A percentile compares a stretch with the other conserved stretches of the same genome.
phyloP scores from a whole-genome alignment of 2,329 filamentous ascomycete species.

The Pseudophaeomoniella oleicola region DNA sequence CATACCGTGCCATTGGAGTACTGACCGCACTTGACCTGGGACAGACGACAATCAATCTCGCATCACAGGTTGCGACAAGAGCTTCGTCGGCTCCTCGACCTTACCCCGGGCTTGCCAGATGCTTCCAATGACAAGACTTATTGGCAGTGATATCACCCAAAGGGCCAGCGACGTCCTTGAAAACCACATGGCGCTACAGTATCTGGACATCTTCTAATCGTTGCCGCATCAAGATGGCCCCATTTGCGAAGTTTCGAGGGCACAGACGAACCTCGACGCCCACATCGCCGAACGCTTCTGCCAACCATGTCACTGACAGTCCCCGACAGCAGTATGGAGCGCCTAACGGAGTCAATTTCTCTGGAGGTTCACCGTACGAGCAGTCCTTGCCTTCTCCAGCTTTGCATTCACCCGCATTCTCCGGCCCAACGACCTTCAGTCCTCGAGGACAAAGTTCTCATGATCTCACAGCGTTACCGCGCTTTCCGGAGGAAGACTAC shows the following conservation, averaged over 20 bases:
- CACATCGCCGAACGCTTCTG: not conserved
- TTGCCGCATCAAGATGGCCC: not conserved
- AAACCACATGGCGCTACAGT: not conserved
- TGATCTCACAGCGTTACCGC: not conserved
- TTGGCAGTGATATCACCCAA: too few relatives aligned
- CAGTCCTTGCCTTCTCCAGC: not conserved
- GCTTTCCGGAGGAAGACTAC: not conserved
- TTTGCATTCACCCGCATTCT: not conserved
- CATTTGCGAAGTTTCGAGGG: conserved; percentile 2
- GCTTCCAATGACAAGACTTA: too few relatives aligned
- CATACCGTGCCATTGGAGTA: too few relatives aligned
- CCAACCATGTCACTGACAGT: not conserved
- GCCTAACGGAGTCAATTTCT: not conserved
- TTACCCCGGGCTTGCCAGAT: too few relatives aligned
- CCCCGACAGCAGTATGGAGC: not conserved
- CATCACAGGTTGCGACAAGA: too few relatives aligned
- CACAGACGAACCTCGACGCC: not conserved
- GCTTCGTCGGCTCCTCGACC: too few relatives aligned
- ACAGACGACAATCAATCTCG: too few relatives aligned
- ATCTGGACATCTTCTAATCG: not conserved
- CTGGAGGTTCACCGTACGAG: not conserved
- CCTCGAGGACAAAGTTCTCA: not conserved
- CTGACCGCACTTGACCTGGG: too few relatives aligned
- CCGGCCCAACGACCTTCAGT: not conserved
- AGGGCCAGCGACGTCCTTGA: not conserved